Percentiles rank a stretch among this genome's conserved stretches.
Conservation (phyloP, 345 rosid species). For the Lenwebbia sp. region DNA sequence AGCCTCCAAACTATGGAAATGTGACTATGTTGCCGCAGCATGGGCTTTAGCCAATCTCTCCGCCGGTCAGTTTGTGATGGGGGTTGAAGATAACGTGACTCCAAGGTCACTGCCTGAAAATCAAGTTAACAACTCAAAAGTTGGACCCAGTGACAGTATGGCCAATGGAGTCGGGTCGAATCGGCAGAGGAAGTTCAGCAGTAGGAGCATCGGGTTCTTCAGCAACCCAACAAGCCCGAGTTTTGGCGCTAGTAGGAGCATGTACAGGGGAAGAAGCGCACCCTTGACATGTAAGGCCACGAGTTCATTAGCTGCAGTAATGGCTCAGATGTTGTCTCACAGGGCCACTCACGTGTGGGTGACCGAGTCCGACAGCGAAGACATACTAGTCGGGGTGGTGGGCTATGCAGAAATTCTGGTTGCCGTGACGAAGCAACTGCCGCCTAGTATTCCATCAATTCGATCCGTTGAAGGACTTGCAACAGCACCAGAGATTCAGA, state of each 20-base stretch:
- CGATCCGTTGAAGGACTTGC: constrained; percentile 26
- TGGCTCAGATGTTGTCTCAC: constrained; percentile 99
- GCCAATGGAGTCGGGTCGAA: constrained; percentile 19
- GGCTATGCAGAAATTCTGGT: constrained; percentile 77
- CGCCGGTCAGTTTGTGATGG: constrained; percentile 94
- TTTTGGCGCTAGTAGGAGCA: constrained; percentile 54
- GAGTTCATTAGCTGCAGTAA: constrained; percentile 86
- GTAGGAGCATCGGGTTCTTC: constrained; percentile 80
- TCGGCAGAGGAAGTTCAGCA: constrained; percentile 70
- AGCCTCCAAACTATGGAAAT: constrained; percentile 89
- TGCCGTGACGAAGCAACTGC: constrained; percentile 68
- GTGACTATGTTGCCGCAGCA: constrained; percentile 83
- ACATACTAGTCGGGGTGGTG: constrained; percentile 72
- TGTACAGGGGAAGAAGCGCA: constrained; percentile 90
- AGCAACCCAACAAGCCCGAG: constrained; percentile 44
- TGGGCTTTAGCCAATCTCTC: constrained; percentile 94
- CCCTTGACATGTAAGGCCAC: constrained; percentile 84
- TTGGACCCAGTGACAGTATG: constrained; percentile 17
- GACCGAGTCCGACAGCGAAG: constrained; percentile 67
- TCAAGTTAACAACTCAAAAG: constrained; percentile 25
- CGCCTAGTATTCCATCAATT: constrained; percentile 21
- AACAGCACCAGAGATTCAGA: constrained; percentile 35
- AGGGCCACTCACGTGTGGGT: constrained; percentile 97
- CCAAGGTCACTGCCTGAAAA: constrained; percentile 51
- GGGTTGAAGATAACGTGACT: constrained; percentile 74